Conservation (phyloP, 164 flowering plant species). For the Taxillus chinensis region DNA sequence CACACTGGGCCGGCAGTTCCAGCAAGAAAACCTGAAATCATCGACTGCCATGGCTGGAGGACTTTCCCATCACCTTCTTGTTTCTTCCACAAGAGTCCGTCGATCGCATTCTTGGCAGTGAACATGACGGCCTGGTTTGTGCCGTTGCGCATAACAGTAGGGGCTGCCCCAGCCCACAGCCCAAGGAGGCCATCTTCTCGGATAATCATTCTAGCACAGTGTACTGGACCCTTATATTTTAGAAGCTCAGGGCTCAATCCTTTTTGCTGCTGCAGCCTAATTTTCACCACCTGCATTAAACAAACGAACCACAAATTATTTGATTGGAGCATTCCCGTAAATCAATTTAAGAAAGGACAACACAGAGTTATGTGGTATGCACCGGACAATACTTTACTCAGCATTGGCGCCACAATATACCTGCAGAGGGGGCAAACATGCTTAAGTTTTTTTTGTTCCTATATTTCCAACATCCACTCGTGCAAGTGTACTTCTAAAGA, state of each 20-base stretch:
- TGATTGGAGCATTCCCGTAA: background rate
- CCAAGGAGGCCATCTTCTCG: slow-evolving; percentile 87
- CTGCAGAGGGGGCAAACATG: background rate
- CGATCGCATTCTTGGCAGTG: slow-evolving; percentile 83
- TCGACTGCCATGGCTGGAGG: slow-evolving; percentile 94
- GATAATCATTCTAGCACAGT: slow-evolving; percentile 76
- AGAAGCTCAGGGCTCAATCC: slow-evolving; percentile 78
- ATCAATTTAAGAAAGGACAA: background rate
- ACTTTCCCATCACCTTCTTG: slow-evolving; percentile 89
- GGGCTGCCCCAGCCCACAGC: slow-evolving; percentile 96
- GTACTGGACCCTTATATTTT: slow-evolving; percentile 90
- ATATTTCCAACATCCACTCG: background rate
- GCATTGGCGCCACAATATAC: background rate
- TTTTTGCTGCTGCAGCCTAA: slow-evolving; percentile 84
- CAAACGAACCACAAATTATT: background rate
- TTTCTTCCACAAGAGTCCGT: slow-evolving; percentile 69
- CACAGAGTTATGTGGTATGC: background rate
- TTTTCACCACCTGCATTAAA: slow-evolving; percentile 83
- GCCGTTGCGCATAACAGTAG: slow-evolving; percentile 97
- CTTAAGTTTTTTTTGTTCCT: background rate
- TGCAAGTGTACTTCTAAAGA: background rate
- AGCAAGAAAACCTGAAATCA: slow-evolving; percentile 95
- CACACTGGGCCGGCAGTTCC: slow-evolving; percentile 96
- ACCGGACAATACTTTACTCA: background rate
- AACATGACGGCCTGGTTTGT: slow-evolving; percentile 99